Percentiles rank a stretch among this genome's conserved stretches.
Evolutionary conservation across 139 green algal species (phyloP).

Genomic region (Cymbomonas tetramitiformis): DNA sequence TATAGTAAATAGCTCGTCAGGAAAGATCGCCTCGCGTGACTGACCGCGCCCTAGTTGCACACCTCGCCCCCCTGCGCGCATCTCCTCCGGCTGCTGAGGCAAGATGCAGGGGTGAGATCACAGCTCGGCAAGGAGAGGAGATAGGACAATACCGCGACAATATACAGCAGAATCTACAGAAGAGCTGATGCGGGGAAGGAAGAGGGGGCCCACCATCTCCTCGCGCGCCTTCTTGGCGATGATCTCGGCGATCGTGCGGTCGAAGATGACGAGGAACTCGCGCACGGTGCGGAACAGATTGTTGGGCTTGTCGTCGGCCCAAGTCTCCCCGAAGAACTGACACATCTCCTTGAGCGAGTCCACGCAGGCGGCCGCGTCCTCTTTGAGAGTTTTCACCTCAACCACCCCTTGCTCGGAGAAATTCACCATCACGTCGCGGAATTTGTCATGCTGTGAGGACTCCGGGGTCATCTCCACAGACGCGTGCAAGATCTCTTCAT

Average conservation of each 20-base stretch:
- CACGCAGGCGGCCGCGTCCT: neutral
- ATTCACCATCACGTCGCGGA: slow-evolving; percentile 16
- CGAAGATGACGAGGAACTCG: slow-evolving; percentile 44
- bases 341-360: slow-evolving; percentile 22
- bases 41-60: no score
- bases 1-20: no score
- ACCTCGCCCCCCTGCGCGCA: no score
- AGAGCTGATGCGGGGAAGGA: no score
- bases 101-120: no score
- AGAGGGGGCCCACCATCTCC: neutral
- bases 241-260: slow-evolving; percentile 35
- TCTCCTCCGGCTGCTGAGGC: no score
- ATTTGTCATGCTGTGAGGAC: neutral
- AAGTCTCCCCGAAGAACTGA: slow-evolving; percentile 45
- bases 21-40: no score
- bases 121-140: no score
- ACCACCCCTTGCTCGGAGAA: slow-evolving; percentile 14
- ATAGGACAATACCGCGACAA: no score
- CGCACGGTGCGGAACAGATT: slow-evolving; percentile 32
- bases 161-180: no score
- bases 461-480: neutral
- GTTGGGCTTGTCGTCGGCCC: slow-evolving; percentile 25
- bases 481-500: slow-evolving; percentile 17
- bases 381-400: neutral
- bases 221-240: slow-evolving; percentile 20